phyloP scores from a whole-genome alignment of 768 basidiomycete species.

The Lactarius vividus region DNA sequence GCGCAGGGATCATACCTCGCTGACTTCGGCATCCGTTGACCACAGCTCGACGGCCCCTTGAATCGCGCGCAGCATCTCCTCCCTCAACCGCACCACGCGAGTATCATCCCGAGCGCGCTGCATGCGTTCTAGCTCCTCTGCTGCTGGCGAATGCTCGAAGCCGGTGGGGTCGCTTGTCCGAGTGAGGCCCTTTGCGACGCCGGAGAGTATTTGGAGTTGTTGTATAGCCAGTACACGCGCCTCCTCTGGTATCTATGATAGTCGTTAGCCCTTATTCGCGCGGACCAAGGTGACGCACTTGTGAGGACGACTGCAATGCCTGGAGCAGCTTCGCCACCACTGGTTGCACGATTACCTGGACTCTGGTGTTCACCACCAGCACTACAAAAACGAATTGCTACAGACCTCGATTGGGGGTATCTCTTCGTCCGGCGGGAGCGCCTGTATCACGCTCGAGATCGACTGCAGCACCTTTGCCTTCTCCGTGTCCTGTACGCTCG shows the following conservation, averaged over 20 bases:
- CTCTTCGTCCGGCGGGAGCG: conserved; percentile 73
- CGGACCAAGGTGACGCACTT: conserved; percentile 39
- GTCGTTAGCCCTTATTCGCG: neutral
- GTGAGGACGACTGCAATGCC: conserved; percentile 52
- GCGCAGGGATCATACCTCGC: conserved; percentile 54
- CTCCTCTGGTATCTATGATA: conserved; percentile 64
- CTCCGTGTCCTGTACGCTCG: conserved; percentile 78
- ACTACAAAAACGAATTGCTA: conserved; percentile 5
- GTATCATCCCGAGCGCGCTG: conserved; percentile 61
- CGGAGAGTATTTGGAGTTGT: conserved; percentile 78
- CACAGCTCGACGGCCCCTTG: conserved; percentile 65
- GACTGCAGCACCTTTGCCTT: conserved; percentile 89
- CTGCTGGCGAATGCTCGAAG: conserved; percentile 54
- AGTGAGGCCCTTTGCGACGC: conserved; percentile 85
- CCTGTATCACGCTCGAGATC: conserved; percentile 91
- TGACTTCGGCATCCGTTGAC: conserved; percentile 74
- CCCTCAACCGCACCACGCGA: conserved; percentile 59
- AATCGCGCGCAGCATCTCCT: conserved; percentile 60
- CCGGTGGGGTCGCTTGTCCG: conserved; percentile 66
- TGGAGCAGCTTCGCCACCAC: conserved; percentile 68
- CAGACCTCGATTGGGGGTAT: conserved; percentile 73
- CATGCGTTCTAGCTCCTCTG: conserved; percentile 53
- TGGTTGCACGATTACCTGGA: conserved; percentile 70
- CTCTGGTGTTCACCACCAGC: conserved; percentile 1
- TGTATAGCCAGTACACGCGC: conserved; percentile 62